Base-by-base conservation (phyloP, 176 grass and related monocot genomes). In the Microstegium vimineum region DNA sequence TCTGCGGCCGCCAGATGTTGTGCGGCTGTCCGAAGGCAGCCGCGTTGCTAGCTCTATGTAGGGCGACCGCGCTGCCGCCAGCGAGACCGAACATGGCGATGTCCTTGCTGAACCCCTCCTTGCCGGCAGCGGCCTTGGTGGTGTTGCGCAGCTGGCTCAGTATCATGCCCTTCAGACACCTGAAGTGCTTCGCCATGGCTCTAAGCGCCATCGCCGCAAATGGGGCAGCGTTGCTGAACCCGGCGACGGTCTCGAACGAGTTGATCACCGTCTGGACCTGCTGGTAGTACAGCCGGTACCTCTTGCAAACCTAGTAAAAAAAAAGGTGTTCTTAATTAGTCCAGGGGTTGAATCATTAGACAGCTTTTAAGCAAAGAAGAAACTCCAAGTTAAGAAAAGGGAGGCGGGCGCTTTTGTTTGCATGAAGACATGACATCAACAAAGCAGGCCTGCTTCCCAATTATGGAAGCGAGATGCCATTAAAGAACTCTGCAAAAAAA, bases 1-100 rank as follows among this genome's bases (percentile, higher is more conserved):
- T 88, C 68, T 99, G 97, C 28, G 97, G 93, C 14, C 97, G 87
- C 97, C 97, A 99, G 38, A 99, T 83, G 83, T 86, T 90, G 32
- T 96, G 89, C 22, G 87, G 89, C 80, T 94, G 97, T 18, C 81
- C 81, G 17, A 96, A 92, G 32, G 81, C 93, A 54, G 42, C 94
- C 2, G 35, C 46, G 42, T 62, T 86, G 62, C 65, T 52, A 7
- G 72, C 86, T 69, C 89, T 88, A 22, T 87, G 91, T 64, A 86
- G 85, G 26, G 71, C 76, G 10, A 10, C 80, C 3, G 67, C 20
- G 15, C 85, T 52, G 26, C 86, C 75, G 73, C 85, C 83, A 1
- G 82, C 75, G 5, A 92, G 83, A 12, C 91, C 93, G 49, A 99
- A 99, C 61, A 87, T 65, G 20, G 72, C 83, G 59, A 86, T 73